Conservation (phyloP, 352 stramenopile genomes). For the Globisporangium parvum region DNA sequence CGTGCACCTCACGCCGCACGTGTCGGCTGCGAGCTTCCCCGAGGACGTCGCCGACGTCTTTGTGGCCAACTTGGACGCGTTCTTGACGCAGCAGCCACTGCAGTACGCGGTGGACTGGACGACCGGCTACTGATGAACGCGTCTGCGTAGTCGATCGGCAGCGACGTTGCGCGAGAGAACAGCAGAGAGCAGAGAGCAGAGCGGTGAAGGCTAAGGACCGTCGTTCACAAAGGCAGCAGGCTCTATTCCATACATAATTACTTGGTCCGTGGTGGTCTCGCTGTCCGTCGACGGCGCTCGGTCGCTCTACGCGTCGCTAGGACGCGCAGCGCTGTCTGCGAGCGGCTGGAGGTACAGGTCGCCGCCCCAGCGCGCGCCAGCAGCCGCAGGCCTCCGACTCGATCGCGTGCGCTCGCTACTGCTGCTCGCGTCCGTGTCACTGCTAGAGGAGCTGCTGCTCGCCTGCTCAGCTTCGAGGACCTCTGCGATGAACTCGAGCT, state of each 20-base stretch:
- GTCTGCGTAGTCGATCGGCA: not conserved
- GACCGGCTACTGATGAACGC: constrained; percentile 29
- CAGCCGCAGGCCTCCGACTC: not conserved
- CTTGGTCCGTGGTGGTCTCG: no score
- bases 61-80: constrained; percentile 46
- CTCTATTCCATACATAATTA: constrained; percentile 13
- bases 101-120: constrained; percentile 46
- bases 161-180: no score
- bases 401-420: not conserved
- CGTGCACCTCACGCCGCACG: constrained; percentile 78
- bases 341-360: constrained; percentile 30
- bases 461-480: constrained; percentile 14
- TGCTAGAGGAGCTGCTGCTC: constrained; percentile 4
- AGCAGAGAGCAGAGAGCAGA: no score
- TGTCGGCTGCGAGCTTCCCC: constrained; percentile 67
- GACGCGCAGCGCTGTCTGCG: not conserved
- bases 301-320: no score
- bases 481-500: constrained; percentile 38
- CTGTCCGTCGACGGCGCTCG: no score
- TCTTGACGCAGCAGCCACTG: constrained; percentile 28
- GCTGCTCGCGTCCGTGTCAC: constrained; percentile 4
- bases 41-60: constrained; percentile 79
- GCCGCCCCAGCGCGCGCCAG: constrained; percentile 16
- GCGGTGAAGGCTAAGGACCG: not conserved
- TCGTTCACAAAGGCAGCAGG: no score